Conservation (phyloP, 176 grass and related monocot species). For the Pontederia paniculata region DNA sequence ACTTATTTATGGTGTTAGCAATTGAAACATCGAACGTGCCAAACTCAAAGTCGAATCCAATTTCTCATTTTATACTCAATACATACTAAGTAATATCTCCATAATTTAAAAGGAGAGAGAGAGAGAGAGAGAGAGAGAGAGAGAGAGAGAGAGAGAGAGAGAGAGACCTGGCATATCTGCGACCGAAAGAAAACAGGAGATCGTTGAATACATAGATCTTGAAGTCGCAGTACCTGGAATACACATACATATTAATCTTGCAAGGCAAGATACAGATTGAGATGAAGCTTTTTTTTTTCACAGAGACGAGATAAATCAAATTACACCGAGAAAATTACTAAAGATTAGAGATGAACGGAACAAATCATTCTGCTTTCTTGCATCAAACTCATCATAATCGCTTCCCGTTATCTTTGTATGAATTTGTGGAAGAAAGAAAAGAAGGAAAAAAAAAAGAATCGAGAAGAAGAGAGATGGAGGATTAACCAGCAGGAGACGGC, state of each 20-base stretch:
- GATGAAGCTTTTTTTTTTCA: too few relatives aligned
- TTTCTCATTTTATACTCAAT: too few relatives aligned
- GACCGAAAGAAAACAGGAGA: slow-evolving; percentile 47
- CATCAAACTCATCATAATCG: too few relatives aligned
- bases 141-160: not conserved
- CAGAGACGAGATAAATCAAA: too few relatives aligned
- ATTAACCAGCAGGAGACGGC: slow-evolving; percentile 47
- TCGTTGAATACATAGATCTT: slow-evolving; percentile 75
- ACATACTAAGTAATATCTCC: too few relatives aligned
- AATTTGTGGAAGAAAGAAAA: not conserved
- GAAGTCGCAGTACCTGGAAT: slow-evolving; percentile 60
- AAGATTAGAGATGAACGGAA: too few relatives aligned
- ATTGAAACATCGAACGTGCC: too few relatives aligned
- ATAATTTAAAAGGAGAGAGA: too few relatives aligned
- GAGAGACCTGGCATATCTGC: slow-evolving; percentile 49
- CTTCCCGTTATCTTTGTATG: not conserved
- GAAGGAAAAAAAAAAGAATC: not conserved
- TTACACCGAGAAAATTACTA: too few relatives aligned
- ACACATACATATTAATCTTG: not conserved
- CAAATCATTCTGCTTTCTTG: not conserved
- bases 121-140: too few relatives aligned
- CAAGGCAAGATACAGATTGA: not conserved
- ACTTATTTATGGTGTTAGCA: too few relatives aligned
- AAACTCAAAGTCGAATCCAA: too few relatives aligned
- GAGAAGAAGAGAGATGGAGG: not conserved